phyloP scores from a whole-genome alignment of 2,329 filamentous ascomycete genomes.

The Neoascochyta sp. region DNA sequence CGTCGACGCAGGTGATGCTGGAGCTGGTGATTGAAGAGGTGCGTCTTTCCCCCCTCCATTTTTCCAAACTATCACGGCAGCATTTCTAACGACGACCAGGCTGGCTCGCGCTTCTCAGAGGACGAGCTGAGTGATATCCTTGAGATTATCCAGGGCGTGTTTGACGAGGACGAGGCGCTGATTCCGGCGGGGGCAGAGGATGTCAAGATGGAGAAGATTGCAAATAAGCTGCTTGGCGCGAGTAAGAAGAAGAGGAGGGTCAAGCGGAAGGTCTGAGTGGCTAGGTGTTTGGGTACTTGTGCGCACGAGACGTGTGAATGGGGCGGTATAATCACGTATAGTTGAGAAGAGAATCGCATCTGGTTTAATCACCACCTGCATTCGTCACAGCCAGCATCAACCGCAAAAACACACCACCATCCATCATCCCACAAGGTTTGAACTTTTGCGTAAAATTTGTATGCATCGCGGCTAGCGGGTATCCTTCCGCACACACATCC shows the following conservation, averaged over 20 bases:
- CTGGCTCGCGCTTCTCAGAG: constrained; percentile 28
- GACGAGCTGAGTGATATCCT: constrained; percentile 30
- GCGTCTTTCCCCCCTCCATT: constrained; percentile 2
- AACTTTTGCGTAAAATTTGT: constrained; percentile 9
- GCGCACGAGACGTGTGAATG: no score
- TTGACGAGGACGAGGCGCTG: constrained; percentile 29
- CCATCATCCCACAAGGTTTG: no score
- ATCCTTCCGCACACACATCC: constrained; percentile 8
- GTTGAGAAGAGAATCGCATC: no score
- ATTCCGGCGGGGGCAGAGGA: constrained; percentile 29
- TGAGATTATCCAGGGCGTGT: constrained; percentile 20
- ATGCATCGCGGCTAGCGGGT: constrained; percentile 10
- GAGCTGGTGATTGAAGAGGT: constrained; percentile 38
- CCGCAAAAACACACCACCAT: no score
- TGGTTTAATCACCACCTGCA: no score
- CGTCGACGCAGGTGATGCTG: constrained; percentile 28
- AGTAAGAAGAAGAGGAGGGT: constrained; percentile 21
- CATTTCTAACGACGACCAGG: no score
- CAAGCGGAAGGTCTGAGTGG: constrained; percentile 8
- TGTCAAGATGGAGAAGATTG: constrained; percentile 24
- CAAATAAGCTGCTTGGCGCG: constrained; percentile 28
- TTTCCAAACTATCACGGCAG: background rate
- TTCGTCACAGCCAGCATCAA: no score
- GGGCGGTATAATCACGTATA: no score
- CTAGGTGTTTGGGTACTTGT: no score